Evolutionary conservation across 2,329 filamentous ascomycete genomes (phyloP).

Genomic region (Beauveria sp.): DNA sequence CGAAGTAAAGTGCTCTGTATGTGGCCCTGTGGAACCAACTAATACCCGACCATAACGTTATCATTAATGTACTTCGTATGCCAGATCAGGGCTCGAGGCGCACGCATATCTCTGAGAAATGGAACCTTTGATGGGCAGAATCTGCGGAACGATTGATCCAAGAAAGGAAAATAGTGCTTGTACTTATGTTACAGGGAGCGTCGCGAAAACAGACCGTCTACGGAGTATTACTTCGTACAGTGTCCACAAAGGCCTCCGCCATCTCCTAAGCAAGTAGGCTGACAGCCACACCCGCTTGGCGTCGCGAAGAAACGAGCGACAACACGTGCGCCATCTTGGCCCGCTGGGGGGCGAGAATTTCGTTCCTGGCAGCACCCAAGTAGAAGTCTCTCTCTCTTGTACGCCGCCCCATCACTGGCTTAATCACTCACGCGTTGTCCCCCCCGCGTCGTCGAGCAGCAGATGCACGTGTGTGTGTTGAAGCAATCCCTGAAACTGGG

Average conservation of each 20-base stretch:
- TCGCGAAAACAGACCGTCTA: background rate
- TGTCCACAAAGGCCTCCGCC: background rate
- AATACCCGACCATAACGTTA: too few relatives aligned
- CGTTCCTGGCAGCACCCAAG: background rate
- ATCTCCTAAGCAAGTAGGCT: constrained; percentile 3
- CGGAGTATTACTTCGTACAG: background rate
- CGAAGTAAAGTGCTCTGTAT: too few relatives aligned
- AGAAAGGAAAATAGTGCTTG: too few relatives aligned
- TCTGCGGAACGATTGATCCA: background rate
- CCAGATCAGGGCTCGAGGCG: background rate
- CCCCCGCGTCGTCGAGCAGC: too few relatives aligned
- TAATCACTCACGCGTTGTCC: too few relatives aligned
- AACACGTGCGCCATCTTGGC: background rate
- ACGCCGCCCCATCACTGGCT: too few relatives aligned
- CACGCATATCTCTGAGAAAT: background rate
- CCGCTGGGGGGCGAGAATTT: background rate
- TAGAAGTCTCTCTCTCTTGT: background rate
- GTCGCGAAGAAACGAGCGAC: background rate
- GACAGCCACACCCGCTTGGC: constrained; percentile 2
- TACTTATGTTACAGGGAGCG: background rate
- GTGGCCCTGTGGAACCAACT: too few relatives aligned
- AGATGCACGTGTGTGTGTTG: too few relatives aligned
- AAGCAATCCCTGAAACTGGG: too few relatives aligned
- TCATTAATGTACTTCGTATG: too few relatives aligned
- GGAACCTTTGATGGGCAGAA: background rate